Evolutionary conservation across 768 basidiomycete genomes (phyloP).

Genomic region (Pulveroboletus sp.): DNA sequence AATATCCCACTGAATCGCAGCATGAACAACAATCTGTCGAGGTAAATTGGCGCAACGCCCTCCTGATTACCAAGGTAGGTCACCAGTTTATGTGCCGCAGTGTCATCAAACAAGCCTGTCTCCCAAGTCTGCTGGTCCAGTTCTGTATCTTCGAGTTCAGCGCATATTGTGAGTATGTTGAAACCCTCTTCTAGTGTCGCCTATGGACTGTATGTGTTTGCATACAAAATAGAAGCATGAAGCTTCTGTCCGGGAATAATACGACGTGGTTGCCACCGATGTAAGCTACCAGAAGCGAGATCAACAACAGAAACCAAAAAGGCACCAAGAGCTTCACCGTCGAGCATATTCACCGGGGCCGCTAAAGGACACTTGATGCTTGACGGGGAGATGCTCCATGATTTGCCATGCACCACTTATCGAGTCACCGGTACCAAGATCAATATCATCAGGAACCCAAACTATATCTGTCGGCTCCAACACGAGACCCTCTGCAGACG

Average conservation of each 20-base stretch:
- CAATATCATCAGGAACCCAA: not conserved
- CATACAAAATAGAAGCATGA: conserved; percentile 21
- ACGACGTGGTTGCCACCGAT: not conserved
- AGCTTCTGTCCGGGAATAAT: conserved; percentile 24
- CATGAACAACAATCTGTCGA: conserved; percentile 19
- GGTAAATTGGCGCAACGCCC: conserved; percentile 15
- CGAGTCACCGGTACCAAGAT: conserved; percentile 17
- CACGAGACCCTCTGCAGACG: no score
- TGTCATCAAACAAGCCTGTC: conserved; percentile 17
- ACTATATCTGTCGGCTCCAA: no score
- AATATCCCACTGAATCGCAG: no score
- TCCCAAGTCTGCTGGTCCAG: conserved; percentile 17
- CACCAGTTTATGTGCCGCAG: conserved; percentile 11
- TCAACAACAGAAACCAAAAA: not conserved
- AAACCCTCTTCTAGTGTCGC: conserved; percentile 21
- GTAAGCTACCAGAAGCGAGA: conserved; percentile 4
- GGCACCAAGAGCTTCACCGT: conserved; percentile 7
- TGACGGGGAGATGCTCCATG: conserved; percentile 22
- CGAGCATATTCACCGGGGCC: conserved; percentile 14
- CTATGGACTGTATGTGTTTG: conserved; percentile 16
- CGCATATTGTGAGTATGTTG: conserved; percentile 12
- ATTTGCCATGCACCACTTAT: conserved; percentile 14
- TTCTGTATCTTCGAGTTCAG: not conserved
- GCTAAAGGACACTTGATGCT: conserved; percentile 18
- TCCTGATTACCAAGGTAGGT: conserved; percentile 6